Percentiles rank a stretch among this genome's conserved stretches.
These are phyloP conservation scores for Rhodamnia rubescens DNA, from an alignment of 345 rosid species.

Conservation along the genomic window DNA sequence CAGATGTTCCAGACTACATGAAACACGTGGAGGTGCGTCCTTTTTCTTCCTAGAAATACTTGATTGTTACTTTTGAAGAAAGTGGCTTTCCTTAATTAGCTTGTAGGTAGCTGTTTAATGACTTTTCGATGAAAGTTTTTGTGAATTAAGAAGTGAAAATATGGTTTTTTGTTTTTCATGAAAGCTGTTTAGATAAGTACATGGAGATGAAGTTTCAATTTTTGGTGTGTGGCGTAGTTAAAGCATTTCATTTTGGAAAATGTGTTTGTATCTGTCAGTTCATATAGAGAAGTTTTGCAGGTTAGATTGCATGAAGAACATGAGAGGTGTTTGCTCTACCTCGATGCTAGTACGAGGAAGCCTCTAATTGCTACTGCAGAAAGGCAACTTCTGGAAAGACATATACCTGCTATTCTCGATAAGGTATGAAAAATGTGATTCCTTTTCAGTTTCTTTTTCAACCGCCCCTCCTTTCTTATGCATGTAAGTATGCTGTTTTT, in stretches of 20 bases:
- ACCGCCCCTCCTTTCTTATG: background rate
- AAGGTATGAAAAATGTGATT: conserved; percentile 34
- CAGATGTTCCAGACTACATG: conserved; percentile 94
- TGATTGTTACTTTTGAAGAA: background rate
- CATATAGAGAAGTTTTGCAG: conserved; percentile 27
- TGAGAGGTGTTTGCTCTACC: conserved; percentile 86
- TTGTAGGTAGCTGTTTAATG: background rate
- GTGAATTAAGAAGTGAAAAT: background rate
- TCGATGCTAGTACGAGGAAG: conserved; percentile 79
- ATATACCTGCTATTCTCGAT: conserved; percentile 77
- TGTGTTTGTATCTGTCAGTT: background rate
- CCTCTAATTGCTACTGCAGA: conserved; percentile 77
- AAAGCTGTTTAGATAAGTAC: background rate
- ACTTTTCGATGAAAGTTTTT: background rate
- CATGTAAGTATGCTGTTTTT: background rate
- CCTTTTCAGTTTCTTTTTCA: background rate
- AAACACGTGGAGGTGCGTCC: conserved; percentile 88
- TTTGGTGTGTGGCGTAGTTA: background rate
- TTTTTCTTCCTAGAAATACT: background rate
- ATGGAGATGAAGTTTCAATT: background rate
- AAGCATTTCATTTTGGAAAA: background rate
- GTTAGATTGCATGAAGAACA: conserved; percentile 91
- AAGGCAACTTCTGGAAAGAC: conserved; percentile 84
- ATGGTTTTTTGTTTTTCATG: background rate
- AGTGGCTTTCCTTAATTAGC: background rate